Evolutionary conservation across 1,139 yeast species (phyloP), one percentile per base, ranked within the genome.

Genomic region (Ashbya aceris): DNA sequence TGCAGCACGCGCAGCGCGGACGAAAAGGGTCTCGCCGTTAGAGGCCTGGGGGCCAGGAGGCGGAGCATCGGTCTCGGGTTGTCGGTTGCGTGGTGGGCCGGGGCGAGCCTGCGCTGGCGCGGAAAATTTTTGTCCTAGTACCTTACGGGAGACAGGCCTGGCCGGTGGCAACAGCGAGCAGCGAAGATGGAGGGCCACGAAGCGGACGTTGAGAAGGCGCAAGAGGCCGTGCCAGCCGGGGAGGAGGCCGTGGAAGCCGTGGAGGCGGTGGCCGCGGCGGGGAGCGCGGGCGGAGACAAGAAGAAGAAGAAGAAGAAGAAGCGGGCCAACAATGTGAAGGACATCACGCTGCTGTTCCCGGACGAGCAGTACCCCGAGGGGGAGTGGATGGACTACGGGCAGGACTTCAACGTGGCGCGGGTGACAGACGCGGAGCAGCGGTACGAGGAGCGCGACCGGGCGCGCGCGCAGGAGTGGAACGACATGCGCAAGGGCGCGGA

Each of bases 401-500:
- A 76, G 39, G 95, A 85, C 50, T 75, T 77, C 40, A 86, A 85
- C 58, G 67, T 79, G 43, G 76, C 76, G 58, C 76, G 98, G 50
- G 76, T 84, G 13, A 87, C 96, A 0, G 79, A 79, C 48, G 96
- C 86, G 59, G 98, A 91, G 60, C 75, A 79, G 61, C 72, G 96
- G 51, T 80, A 84, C 52, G 64, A 80, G 54, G 94, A 83, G 53
- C 73, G 87, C 48, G 57, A 56, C 41, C 38, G 45, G 31, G 84
- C 79, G 58, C 68, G 71, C 48, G 73, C 75, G 51, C 69, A 71
- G 49, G 68, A 68, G 40, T 85, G 94, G 83, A 83, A 87, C 51
- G 96, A 89, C 50, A 80, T 87, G 66, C 78, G 99, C 55, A 86
- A 87, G 60, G 98, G 89, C 37, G 96, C 97, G 1, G 99, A 91